Percentiles rank a stretch among this genome's conserved stretches.
phyloP scores from a whole-genome alignment of 495 filamentous ascomycete genomes.

The Pyronema omphalodes region DNA sequence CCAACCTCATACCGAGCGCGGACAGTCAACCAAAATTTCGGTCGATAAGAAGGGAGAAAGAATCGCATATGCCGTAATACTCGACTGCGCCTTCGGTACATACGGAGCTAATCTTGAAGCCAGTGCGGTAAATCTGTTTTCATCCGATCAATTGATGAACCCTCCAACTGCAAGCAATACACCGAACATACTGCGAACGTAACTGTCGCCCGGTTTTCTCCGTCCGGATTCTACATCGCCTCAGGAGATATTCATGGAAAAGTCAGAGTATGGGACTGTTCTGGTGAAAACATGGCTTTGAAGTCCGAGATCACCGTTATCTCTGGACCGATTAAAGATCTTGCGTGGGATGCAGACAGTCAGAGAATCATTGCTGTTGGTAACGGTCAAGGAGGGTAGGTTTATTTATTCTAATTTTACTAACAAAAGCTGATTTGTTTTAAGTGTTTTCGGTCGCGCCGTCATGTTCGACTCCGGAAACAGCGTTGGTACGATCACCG shows the following conservation, averaged over 20 bases:
- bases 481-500: conserved; percentile 79
- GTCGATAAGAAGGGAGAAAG: conserved; percentile 80
- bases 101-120: conserved; percentile 3
- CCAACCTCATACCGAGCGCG: conserved; percentile 66
- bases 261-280: conserved; percentile 74
- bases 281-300: conserved; percentile 33
- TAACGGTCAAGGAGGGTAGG: conserved; percentile 62
- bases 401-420: neutral
- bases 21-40: conserved; percentile 76
- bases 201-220: conserved; percentile 85
- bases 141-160: conserved; percentile 78
- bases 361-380: conserved; percentile 93
- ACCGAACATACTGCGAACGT: conserved; percentile 71
- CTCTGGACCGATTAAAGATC: conserved; percentile 82
- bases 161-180: conserved; percentile 66
- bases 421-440: neutral
- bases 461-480: conserved; percentile 93
- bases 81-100: neutral
- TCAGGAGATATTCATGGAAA: conserved; percentile 71
- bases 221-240: conserved; percentile 89
- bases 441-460: conserved; percentile 55
- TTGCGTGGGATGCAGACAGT: conserved; percentile 94
- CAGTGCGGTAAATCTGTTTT: conserved; percentile 95
- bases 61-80: conserved; percentile 74
- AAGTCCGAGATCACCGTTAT: conserved; percentile 87